These are phyloP conservation scores for Guadua angustifolia DNA, from an alignment of 176 grass and related monocot species.

Conservation along the genomic window DNA sequence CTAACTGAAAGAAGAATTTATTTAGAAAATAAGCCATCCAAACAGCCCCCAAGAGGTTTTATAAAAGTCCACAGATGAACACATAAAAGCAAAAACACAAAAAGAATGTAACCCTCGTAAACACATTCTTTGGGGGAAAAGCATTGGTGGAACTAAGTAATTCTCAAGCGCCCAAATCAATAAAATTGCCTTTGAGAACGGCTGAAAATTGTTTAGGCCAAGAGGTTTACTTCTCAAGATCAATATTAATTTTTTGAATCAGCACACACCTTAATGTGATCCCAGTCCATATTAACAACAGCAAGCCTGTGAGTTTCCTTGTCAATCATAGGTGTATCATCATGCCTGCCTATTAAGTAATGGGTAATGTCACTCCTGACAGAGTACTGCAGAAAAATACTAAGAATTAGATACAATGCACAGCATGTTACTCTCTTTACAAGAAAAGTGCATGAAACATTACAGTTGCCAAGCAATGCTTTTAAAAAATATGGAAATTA, in stretches of 20 bases:
- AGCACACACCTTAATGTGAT: constrained; percentile 81
- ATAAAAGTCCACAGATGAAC: background rate
- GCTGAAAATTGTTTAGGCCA: constrained; percentile 7
- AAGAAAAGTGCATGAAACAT: background rate
- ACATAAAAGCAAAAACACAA: background rate
- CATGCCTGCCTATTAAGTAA: constrained; percentile 73
- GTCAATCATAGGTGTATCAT: constrained; percentile 72
- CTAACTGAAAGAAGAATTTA: background rate
- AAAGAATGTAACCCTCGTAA: background rate
- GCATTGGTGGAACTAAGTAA: background rate
- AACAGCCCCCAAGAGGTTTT: background rate
- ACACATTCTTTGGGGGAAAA: background rate
- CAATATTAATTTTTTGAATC: constrained; percentile 12
- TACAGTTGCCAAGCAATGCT: background rate
- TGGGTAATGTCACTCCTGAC: constrained; percentile 69
- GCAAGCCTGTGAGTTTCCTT: constrained; percentile 87
- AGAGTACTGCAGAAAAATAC: constrained; percentile 49
- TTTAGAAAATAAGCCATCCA: background rate
- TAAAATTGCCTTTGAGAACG: constrained; percentile 1
- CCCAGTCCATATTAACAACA: constrained; percentile 95
- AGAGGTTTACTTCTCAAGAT: constrained; percentile 10
- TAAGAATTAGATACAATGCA: constrained; percentile 20
- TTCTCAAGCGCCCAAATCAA: background rate
- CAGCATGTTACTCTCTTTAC: background rate
- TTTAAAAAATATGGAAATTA: background rate